These are phyloP conservation scores for Heteromeles arbutifolia DNA, from an alignment of 306 rosid genomes.

Conservation along the genomic window DNA sequence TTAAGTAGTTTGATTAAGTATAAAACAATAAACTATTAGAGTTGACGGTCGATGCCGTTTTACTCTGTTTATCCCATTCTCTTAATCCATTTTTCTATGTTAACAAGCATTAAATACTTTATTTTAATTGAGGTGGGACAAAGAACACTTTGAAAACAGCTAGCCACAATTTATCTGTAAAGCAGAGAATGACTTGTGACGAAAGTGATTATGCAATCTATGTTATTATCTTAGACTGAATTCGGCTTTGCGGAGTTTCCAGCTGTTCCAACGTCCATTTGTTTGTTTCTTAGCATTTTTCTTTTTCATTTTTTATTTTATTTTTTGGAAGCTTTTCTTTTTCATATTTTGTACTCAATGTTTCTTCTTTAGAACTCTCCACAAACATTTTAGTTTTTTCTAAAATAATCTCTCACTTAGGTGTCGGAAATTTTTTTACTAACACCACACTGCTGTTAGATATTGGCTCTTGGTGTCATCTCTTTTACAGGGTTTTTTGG, in stretches of 20 bases:
- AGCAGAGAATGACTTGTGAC: background rate
- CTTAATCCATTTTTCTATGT: background rate
- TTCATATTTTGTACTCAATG: background rate
- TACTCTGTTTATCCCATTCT: background rate
- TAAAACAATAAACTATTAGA: background rate
- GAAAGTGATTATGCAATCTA: background rate
- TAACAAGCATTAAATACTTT: background rate
- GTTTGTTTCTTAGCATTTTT: background rate
- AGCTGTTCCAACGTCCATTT: background rate
- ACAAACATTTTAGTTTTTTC: too few relatives aligned
- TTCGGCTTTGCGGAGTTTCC: background rate
- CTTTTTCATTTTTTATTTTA: background rate
- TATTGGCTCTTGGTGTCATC: too few relatives aligned
- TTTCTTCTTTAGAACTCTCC: too few relatives aligned
- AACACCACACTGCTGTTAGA: too few relatives aligned
- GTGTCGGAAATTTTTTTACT: too few relatives aligned
- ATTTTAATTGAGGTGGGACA: background rate
- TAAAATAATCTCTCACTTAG: too few relatives aligned
- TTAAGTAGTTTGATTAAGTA: background rate
- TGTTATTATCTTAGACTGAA: background rate
- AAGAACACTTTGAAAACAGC: constrained; percentile 3
- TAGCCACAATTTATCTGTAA: background rate
- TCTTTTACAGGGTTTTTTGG: too few relatives aligned
- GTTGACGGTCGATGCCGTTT: background rate
- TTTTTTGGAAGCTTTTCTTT: too few relatives aligned